A percentile compares a stretch with the other conserved stretches of the same genome.
Evolutionary conservation across 768 basidiomycete genomes (phyloP).

Genomic region (Tulasnella sp.): DNA sequence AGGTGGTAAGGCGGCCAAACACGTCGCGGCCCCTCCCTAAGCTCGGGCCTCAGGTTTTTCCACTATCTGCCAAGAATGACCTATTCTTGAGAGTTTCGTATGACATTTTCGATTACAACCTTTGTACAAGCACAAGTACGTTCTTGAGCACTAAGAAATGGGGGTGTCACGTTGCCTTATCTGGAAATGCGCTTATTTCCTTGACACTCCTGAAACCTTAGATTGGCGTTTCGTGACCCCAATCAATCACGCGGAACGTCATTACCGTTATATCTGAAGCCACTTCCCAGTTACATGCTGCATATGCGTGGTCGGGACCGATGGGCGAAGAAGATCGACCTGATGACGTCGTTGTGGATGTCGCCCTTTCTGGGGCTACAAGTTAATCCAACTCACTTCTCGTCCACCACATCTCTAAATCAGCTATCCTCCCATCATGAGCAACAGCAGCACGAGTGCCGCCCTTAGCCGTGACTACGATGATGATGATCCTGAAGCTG

Average conservation of each 20-base stretch:
- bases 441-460: background rate
- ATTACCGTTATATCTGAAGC: background rate
- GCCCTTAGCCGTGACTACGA: background rate
- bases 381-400: background rate
- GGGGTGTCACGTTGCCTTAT: background rate
- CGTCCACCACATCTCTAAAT: background rate
- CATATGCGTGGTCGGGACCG: background rate
- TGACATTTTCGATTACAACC: background rate
- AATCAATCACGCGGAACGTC: background rate
- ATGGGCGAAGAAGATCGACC: background rate
- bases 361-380: background rate
- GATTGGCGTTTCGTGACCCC: background rate
- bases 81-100: background rate
- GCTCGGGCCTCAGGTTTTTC: too few relatives aligned
- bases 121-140: background rate
- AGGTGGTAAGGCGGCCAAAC: too few relatives aligned
- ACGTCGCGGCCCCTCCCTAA: too few relatives aligned
- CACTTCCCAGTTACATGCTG: background rate
- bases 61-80: too few relatives aligned
- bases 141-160: background rate
- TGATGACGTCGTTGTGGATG: background rate
- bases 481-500: background rate
- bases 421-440: background rate
- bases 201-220: background rate
- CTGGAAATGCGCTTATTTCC: too few relatives aligned